phyloP scores from a whole-genome alignment of 83 land plant genomes.

The Diphasiastrum complanatum region DNA sequence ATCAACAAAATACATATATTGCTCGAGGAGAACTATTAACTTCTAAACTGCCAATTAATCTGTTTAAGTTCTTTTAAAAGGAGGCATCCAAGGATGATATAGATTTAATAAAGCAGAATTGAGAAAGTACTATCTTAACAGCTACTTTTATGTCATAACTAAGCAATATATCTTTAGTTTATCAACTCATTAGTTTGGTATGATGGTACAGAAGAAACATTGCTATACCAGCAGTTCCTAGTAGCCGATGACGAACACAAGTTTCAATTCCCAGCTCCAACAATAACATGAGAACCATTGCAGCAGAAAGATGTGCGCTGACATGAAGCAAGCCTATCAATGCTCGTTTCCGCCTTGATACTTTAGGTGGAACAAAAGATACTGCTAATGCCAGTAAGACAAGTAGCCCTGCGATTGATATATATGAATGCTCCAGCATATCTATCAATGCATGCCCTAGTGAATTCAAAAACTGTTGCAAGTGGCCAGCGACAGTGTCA shows the following conservation, averaged over 20 bases:
- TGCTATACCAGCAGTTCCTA: slow-evolving; percentile 86
- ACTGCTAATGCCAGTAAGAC: slow-evolving; percentile 39
- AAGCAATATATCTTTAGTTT: too few relatives aligned
- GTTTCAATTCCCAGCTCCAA: slow-evolving; percentile 86
- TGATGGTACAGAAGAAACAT: background rate
- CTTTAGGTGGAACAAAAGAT: slow-evolving; percentile 69
- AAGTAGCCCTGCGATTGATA: slow-evolving; percentile 58
- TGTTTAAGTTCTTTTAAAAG: too few relatives aligned
- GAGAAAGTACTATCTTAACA: too few relatives aligned
- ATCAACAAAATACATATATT: too few relatives aligned
- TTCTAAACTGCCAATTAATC: too few relatives aligned
- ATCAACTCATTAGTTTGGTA: background rate
- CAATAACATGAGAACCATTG: slow-evolving; percentile 72
- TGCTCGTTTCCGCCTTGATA: slow-evolving; percentile 53
- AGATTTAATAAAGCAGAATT: too few relatives aligned
- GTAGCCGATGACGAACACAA: slow-evolving; percentile 74
- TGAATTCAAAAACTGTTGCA: slow-evolving; percentile 51
- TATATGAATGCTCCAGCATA: slow-evolving; percentile 69
- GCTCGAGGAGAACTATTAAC: too few relatives aligned
- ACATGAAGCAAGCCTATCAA: slow-evolving; percentile 80
- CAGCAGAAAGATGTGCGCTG: slow-evolving; percentile 75
- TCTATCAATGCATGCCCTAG: slow-evolving; percentile 56
- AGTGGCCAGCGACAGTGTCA: slow-evolving; percentile 58
- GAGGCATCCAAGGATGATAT: too few relatives aligned
- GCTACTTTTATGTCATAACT: too few relatives aligned